A percentile compares a stretch with the other conserved stretches of the same genome.
Conservation (phyloP, 805 yeast species). For the Kodamaea hsintzibuensis region DNA sequence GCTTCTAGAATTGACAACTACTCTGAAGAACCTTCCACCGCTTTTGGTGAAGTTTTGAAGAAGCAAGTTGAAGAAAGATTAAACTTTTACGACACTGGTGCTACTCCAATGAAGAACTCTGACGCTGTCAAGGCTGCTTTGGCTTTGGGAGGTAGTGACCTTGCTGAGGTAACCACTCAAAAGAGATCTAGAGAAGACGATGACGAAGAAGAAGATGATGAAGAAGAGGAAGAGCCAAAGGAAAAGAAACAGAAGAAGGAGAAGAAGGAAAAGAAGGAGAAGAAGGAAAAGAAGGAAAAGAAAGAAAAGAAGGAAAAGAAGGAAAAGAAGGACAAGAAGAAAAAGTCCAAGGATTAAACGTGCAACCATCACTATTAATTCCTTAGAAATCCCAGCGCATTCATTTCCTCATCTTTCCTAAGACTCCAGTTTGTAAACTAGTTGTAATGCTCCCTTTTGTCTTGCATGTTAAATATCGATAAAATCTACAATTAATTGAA, state of each 20-base stretch:
- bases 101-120: conserved; percentile 92
- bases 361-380: background rate
- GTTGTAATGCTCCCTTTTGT: conserved; percentile 16
- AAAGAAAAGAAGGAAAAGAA: conserved; percentile 43
- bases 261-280: conserved; percentile 35
- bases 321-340: conserved; percentile 45
- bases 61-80: conserved; percentile 98
- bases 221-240: conserved; percentile 31
- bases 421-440: conserved; percentile 23
- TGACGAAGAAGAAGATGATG: conserved; percentile 27
- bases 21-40: conserved; percentile 89
- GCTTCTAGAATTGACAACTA: conserved; percentile 98
- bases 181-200: conserved; percentile 21
- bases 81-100: conserved; percentile 93
- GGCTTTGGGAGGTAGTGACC: conserved; percentile 58
- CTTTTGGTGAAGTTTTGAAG: conserved; percentile 87
- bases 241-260: conserved; percentile 35
- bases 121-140: conserved; percentile 94
- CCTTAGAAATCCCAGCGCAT: conserved; percentile 3
- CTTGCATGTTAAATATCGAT: conserved; percentile 26
- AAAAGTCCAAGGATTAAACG: conserved; percentile 45
- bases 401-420: conserved; percentile 5
- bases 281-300: conserved; percentile 37
- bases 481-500: conserved; percentile 9
- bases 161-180: conserved; percentile 38